These are phyloP conservation scores for Rhizopogon rudus DNA, from an alignment of 768 basidiomycete genomes.

Conservation along the genomic window DNA sequence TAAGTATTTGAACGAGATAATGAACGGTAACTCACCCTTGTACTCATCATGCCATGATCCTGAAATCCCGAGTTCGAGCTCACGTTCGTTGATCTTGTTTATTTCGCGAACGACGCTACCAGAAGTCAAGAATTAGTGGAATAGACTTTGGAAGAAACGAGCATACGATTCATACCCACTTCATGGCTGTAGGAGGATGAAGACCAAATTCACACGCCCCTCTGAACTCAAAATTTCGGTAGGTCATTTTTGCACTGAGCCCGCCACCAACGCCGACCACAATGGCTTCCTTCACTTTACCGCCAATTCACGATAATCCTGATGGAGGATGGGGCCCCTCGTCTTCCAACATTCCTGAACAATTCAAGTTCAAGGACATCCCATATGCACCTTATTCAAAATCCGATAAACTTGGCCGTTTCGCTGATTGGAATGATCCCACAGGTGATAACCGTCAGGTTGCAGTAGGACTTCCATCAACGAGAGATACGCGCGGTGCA, in stretches of 20 bases:
- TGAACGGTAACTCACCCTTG: constrained; percentile 45
- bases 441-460: constrained; percentile 59
- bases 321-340: constrained; percentile 94
- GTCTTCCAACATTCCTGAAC: constrained; percentile 74
- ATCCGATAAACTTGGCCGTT: constrained; percentile 94
- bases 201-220: constrained; percentile 5
- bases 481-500: constrained; percentile 45
- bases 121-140: constrained; percentile 7
- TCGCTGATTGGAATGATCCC: constrained; percentile 95
- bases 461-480: constrained; percentile 41
- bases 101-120: constrained; percentile 89
- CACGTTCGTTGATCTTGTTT: constrained; percentile 85
- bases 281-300: constrained; percentile 83
- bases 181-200: constrained; percentile 44
- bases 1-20: no score
- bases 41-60: constrained; percentile 97
- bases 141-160: not conserved
- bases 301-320: constrained; percentile 85
- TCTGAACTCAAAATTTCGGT: constrained; percentile 12
- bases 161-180: constrained; percentile 42
- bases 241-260: constrained; percentile 4
- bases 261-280: constrained; percentile 9
- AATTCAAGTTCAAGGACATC: constrained; percentile 98
- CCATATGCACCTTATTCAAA: constrained; percentile 99
- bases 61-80: constrained; percentile 71